A percentile compares a stretch with the other conserved stretches of the same genome.
phyloP scores from a whole-genome alignment of 2,329 filamentous ascomycete genomes.

The Zymoseptoria passerinii region DNA sequence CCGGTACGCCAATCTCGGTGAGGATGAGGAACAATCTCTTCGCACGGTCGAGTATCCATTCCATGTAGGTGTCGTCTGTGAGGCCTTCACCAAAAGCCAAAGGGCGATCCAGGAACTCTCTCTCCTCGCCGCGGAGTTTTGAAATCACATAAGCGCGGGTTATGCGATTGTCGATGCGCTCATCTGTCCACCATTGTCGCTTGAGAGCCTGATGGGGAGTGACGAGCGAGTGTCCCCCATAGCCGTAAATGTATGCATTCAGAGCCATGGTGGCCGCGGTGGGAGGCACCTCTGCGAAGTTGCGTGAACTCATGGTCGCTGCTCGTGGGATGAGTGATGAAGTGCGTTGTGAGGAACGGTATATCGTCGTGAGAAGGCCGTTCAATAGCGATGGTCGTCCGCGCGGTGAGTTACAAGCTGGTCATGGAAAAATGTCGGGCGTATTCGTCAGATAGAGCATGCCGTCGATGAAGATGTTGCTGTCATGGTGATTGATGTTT shows the following conservation, averaged over 20 bases:
- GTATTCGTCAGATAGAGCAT: background rate
- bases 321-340: background rate
- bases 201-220: conserved; percentile 42
- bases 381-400: background rate
- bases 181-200: conserved; percentile 62
- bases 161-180: conserved; percentile 60
- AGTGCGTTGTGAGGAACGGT: background rate
- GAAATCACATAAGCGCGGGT: conserved; percentile 59
- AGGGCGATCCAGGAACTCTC: conserved; percentile 52
- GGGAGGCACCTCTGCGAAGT: conserved; percentile 28
- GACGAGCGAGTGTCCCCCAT: conserved; percentile 42
- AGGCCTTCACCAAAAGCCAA: conserved; percentile 59
- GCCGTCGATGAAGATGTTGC: background rate
- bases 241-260: conserved; percentile 45
- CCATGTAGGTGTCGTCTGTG: conserved; percentile 68
- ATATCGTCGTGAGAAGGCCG: background rate
- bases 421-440: background rate
- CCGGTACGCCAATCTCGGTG: conserved; percentile 59
- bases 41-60: conserved; percentile 64
- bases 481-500: background rate
- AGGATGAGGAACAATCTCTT: conserved; percentile 64
- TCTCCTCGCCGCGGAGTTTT: conserved; percentile 55
- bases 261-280: conserved; percentile 35
- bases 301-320: conserved; percentile 28
- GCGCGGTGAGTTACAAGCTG: background rate